These are phyloP conservation scores for Brassica nigra DNA, from an alignment of 345 rosid species.

Conservation along the genomic window DNA sequence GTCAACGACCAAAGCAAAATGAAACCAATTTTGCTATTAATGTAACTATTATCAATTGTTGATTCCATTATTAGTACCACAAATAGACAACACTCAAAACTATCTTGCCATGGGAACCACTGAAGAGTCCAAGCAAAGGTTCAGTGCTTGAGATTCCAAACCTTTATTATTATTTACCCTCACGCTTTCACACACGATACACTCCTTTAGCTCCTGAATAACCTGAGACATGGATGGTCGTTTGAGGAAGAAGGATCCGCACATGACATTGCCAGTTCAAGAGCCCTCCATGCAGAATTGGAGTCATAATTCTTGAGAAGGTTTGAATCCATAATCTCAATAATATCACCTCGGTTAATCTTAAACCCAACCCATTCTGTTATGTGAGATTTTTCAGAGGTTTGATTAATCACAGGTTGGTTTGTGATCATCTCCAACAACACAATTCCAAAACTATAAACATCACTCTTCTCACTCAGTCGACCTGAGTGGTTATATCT, in stretches of 20 bases:
- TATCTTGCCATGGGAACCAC: conserved; percentile 1
- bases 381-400: not conserved
- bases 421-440: not conserved
- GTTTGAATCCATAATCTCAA: not conserved
- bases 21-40: no score
- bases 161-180: not conserved
- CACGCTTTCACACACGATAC: not conserved
- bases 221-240: not conserved
- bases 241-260: not conserved
- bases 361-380: not conserved
- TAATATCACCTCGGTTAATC: not conserved
- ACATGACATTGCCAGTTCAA: not conserved
- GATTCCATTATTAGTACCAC: no score
- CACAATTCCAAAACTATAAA: not conserved
- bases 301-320: not conserved
- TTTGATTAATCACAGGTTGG: not conserved
- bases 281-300: not conserved
- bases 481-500: not conserved
- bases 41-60: no score
- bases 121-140: not conserved
- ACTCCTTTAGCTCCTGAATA: not conserved
- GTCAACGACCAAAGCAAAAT: no score
- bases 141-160: not conserved
- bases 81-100: no score
- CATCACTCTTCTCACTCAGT: not conserved